Percentiles rank a stretch among this genome's conserved stretches.
phyloP scores from a whole-genome alignment of 108 stramenopile genomes.

The Mayamaea pseudoterrestris region DNA sequence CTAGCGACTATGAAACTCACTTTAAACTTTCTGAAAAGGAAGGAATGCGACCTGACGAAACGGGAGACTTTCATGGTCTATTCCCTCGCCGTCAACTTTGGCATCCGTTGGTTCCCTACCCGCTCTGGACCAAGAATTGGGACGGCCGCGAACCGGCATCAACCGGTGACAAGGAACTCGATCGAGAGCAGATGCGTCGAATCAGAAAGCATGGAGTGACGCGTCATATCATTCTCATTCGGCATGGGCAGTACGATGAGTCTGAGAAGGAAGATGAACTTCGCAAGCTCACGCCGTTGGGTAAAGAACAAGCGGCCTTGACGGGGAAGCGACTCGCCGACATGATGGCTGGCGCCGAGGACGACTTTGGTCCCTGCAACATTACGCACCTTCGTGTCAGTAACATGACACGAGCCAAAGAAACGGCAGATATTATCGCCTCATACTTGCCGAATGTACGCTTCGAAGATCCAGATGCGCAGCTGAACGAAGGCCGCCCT shows the following conservation, averaged over 20 bases:
- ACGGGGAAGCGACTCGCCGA: conserved; percentile 65
- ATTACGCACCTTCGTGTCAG: conserved; percentile 67
- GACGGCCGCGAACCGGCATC: conserved; percentile 36
- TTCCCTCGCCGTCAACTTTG: conserved; percentile 74
- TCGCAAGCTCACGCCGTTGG: conserved; percentile 71
- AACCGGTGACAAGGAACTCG: conserved; percentile 22
- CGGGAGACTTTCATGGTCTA: conserved; percentile 29
- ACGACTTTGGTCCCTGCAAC: conserved; percentile 55
- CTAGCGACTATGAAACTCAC: too few species aligned
- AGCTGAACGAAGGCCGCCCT: conserved; percentile 78
- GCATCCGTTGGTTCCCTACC: conserved; percentile 63
- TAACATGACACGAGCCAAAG: conserved; percentile 74
- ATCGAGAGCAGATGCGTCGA: conserved; percentile 18
- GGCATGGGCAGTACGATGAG: conserved; percentile 91
- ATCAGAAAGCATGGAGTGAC: conserved; percentile 67
- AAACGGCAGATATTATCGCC: conserved; percentile 77
- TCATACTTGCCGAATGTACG: conserved; percentile 37
- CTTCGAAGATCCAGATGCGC: conserved; percentile 52
- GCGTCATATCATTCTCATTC: conserved; percentile 73
- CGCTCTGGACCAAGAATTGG: conserved; percentile 79
- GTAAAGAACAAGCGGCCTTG: conserved; percentile 69
- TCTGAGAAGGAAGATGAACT: conserved; percentile 55
- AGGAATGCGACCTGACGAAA: conserved; percentile 13
- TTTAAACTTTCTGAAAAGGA: too few species aligned
- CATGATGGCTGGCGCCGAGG: conserved; percentile 43